phyloP scores from a whole-genome alignment of 345 rosid genomes.

The Melaleuca alternifolia region DNA sequence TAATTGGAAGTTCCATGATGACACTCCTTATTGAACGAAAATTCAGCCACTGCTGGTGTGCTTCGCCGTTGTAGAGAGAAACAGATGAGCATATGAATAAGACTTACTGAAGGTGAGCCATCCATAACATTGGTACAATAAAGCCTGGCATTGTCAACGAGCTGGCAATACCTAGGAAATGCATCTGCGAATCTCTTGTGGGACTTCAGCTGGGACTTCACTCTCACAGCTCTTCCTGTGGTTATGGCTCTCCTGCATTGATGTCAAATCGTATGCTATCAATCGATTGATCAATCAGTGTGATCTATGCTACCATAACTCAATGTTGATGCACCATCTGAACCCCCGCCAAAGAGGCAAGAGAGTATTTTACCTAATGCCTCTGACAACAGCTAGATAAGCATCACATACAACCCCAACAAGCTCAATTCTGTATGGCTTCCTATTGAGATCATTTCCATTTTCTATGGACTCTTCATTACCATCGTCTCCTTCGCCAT shows the following conservation, averaged over 20 bases:
- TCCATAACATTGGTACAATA: constrained; percentile 70
- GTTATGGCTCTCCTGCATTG: constrained; percentile 66
- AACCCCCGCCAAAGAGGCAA: neutral
- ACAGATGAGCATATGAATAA: neutral
- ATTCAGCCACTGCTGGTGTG: neutral
- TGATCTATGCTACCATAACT: neutral
- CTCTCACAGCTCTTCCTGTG: constrained; percentile 76
- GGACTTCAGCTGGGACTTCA: constrained; percentile 67
- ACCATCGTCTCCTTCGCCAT: constrained; percentile 28
- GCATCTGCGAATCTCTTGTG: constrained; percentile 86
- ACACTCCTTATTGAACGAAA: neutral
- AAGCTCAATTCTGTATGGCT: constrained; percentile 71
- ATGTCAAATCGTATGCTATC: neutral
- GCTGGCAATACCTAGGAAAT: constrained; percentile 51
- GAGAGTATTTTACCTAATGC: constrained; percentile 47
- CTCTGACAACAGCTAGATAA: constrained; percentile 78
- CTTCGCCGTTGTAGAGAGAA: neutral
- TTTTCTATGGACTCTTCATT: no score
- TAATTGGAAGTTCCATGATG: neutral
- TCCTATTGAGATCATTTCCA: constrained; percentile 14
- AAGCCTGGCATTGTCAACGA: constrained; percentile 79
- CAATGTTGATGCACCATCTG: neutral
- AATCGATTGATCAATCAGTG: no score
- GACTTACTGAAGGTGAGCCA: constrained; percentile 58
- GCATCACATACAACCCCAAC: constrained; percentile 93